Conservation (phyloP, 31 red algal species). For the Odonthalia washingtoniensis region DNA sequence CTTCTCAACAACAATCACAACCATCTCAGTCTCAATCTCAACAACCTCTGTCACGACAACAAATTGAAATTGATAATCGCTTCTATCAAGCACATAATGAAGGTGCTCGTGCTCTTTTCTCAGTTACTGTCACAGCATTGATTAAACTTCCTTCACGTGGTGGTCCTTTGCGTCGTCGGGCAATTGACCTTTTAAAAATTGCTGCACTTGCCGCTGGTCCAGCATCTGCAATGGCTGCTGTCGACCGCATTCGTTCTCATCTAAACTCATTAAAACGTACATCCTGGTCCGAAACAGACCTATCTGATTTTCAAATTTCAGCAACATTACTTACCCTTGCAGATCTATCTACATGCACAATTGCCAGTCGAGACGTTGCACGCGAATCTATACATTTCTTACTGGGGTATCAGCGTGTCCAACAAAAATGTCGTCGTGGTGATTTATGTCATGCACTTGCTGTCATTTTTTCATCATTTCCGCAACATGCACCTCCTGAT, state of each 20-base stretch:
- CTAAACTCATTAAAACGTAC: constrained; percentile 54
- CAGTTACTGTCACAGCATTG: constrained; percentile 45
- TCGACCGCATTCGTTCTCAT: constrained; percentile 59
- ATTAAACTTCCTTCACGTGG: constrained; percentile 57
- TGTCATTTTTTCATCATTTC: constrained; percentile 62
- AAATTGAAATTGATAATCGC: constrained; percentile 66
- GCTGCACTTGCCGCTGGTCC: constrained; percentile 71
- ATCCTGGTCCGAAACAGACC: constrained; percentile 55
- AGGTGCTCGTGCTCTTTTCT: constrained; percentile 67
- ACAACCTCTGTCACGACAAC: constrained; percentile 52
- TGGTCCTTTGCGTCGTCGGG: constrained; percentile 66
- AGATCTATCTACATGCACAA: constrained; percentile 55
- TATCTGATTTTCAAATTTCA: constrained; percentile 62
- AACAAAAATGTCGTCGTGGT: constrained; percentile 55
- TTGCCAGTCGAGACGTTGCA: constrained; percentile 71
- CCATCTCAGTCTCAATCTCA: too few relatives aligned
- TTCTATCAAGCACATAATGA: constrained; percentile 44
- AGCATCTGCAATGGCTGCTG: constrained; percentile 69
- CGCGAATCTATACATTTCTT: constrained; percentile 68
- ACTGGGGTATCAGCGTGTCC: constrained; percentile 53
- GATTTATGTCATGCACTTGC: constrained; percentile 68
- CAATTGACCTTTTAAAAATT: constrained; percentile 58
- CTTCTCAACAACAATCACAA: too few relatives aligned
- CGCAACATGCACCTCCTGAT: constrained; percentile 75
- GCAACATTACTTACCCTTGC: constrained; percentile 62